Evolutionary conservation across 2,329 filamentous ascomycete genomes (phyloP), one percentile per base, ranked within the genome.

Genomic region (Xylaria hypoxylon): DNA sequence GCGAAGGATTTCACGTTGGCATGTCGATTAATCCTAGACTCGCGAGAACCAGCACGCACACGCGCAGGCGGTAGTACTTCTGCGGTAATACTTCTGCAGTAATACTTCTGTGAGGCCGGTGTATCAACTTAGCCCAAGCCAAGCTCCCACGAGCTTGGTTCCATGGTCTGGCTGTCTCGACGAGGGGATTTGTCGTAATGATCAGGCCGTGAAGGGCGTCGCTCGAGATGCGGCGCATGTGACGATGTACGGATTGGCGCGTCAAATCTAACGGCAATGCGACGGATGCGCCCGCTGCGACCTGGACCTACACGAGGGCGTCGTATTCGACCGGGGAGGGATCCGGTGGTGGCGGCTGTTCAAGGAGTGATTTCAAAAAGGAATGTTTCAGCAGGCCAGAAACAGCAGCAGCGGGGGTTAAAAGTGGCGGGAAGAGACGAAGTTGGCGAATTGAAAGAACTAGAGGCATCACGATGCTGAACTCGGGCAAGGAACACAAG

Each of bases 61-160:
- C 31, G 33, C 42, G 26, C 48, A 24, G 19, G 44, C 45, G 38
- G 35, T 33, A 48, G 42, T 52, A 38, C 35, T 51, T 38, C 40
- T 48, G 13, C n/a, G 15, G n/a, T n/a, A n/a, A n/a, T n/a, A n/a
- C n/a, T n/a, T n/a, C n/a, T n/a, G n/a, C n/a, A n/a, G n/a, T n/a
- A 48, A 47, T 52, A 38, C 35, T 51, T 38, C 40, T 48, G 13
- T 26, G 15, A 45, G 52, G 59, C 62, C 33, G 11, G 42, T 59
- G 58, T 50, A 55, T 62, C 58, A 45, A 56, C 58, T 64, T 50
- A 68, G 62, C 65, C 67, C 55, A 56, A 57, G 57, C 56, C 53
- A 60, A 68, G 55, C 24, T 62, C 57, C 60, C 58, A 58, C 53
- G 51, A 40, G 57, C 38, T 60, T 38, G 22, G 8, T 35, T 62